These are phyloP conservation scores for Aquilaria sinensis DNA, from an alignment of 345 rosid genomes.

Conservation along the genomic window DNA sequence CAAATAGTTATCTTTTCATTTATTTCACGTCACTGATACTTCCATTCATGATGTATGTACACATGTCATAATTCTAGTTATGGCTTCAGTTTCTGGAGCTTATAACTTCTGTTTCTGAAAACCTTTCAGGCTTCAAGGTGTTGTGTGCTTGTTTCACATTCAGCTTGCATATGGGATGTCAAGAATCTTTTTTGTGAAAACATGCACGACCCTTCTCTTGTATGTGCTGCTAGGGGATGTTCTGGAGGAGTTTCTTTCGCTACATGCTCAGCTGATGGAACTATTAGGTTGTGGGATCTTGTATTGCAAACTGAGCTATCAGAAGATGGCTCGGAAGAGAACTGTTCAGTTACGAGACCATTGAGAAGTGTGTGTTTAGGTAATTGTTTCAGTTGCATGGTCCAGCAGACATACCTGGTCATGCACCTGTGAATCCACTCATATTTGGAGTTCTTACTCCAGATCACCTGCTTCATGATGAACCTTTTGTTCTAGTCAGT, in stretches of 20 bases:
- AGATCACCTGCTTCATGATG: neutral
- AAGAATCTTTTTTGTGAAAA: slow-evolving; percentile 79
- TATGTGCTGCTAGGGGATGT: slow-evolving; percentile 80
- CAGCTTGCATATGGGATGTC: slow-evolving; percentile 78
- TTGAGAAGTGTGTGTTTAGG: slow-evolving; percentile 41
- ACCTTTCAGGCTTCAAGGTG: slow-evolving; percentile 54
- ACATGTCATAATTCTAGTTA: too few relatives aligned
- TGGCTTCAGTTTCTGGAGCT: neutral
- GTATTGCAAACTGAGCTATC: slow-evolving; percentile 34
- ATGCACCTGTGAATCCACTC: neutral
- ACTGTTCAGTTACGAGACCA: slow-evolving; percentile 23
- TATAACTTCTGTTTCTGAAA: slow-evolving; percentile 7
- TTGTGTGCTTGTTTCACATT: slow-evolving; percentile 61
- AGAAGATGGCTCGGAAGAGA: slow-evolving; percentile 23
- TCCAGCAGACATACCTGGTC: neutral
- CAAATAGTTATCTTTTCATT: slow-evolving; percentile 8
- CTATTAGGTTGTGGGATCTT: slow-evolving; percentile 83
- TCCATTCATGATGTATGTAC: too few relatives aligned
- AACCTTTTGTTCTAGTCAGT: slow-evolving; percentile 9
- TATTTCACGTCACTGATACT: slow-evolving; percentile 2
- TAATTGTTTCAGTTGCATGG: slow-evolving; percentile 19
- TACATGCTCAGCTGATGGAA: slow-evolving; percentile 67
- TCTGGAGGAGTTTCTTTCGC: slow-evolving; percentile 77
- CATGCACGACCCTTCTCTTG: slow-evolving; percentile 59
- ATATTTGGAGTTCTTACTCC: neutral